Conservation (phyloP, 2,329 filamentous ascomycete species). For the Curvularia spicifera region DNA sequence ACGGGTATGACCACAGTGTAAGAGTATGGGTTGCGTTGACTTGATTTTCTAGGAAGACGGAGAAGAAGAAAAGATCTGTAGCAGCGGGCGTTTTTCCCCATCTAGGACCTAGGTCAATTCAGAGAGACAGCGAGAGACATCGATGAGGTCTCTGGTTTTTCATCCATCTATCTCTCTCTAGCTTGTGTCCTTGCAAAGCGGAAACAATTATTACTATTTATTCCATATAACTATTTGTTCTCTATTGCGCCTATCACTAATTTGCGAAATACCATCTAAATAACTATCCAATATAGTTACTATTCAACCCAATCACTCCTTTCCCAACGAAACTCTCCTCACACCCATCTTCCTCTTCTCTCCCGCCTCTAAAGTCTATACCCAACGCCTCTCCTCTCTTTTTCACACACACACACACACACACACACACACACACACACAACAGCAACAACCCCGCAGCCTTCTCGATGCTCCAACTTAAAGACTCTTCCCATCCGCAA, state of each 20-base stretch:
- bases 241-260: background rate
- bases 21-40: background rate
- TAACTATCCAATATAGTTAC: background rate
- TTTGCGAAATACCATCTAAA: background rate
- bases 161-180: background rate
- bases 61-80: background rate
- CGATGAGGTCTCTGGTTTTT: no score
- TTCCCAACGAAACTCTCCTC: background rate
- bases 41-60: background rate
- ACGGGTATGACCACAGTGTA: background rate
- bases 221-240: background rate
- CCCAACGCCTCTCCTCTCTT: no score
- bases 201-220: background rate
- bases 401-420: no score
- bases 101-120: background rate
- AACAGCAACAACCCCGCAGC: no score
- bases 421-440: no score
- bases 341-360: background rate
- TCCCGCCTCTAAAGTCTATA: no score
- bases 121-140: no score
- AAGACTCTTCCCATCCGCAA: conserved; percentile 35
- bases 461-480: background rate
- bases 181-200: background rate
- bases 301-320: background rate
- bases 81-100: background rate